Percentiles rank a stretch among this genome's conserved stretches.
phyloP scores from a whole-genome alignment of 1,284 basidiomycete species.

The Ceratobasidium papillatum region DNA sequence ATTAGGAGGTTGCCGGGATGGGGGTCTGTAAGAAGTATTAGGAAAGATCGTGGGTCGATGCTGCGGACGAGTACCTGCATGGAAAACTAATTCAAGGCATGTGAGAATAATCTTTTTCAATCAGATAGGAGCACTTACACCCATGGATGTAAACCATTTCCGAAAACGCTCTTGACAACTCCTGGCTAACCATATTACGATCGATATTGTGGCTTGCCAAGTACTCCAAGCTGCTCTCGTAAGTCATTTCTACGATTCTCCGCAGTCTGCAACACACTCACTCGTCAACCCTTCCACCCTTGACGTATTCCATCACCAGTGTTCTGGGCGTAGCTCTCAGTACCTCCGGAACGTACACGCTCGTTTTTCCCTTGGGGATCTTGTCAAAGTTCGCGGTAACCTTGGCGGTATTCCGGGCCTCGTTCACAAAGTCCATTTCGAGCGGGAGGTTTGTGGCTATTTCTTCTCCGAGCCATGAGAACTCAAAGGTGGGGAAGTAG shows the following conservation, averaged over 20 bases:
- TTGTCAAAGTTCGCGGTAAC: slow-evolving; percentile 76
- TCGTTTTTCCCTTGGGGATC: slow-evolving; percentile 65
- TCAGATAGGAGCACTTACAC: slow-evolving; percentile 60
- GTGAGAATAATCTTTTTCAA: neutral
- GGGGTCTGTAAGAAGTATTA: slow-evolving; percentile 59
- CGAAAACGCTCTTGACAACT: slow-evolving; percentile 89
- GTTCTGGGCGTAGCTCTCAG: slow-evolving; percentile 82
- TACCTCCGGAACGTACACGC: slow-evolving; percentile 91
- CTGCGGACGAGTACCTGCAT: slow-evolving; percentile 38
- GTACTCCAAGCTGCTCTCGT: slow-evolving; percentile 79
- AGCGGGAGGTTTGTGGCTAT: slow-evolving; percentile 93
- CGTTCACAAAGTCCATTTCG: slow-evolving; percentile 94
- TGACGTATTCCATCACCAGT: slow-evolving; percentile 55
- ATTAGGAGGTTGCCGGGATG: slow-evolving; percentile 93
- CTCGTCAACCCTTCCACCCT: slow-evolving; percentile 76
- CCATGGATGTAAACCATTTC: slow-evolving; percentile 98
- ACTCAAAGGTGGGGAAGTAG: slow-evolving; percentile 90
- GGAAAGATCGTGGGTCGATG: neutral
- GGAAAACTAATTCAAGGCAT: slow-evolving; percentile 32
- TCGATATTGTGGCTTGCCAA: slow-evolving; percentile 88
- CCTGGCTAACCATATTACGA: slow-evolving; percentile 90
- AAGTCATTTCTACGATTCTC: slow-evolving; percentile 51
- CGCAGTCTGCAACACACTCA: slow-evolving; percentile 11
- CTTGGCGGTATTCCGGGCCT: slow-evolving; percentile 84
- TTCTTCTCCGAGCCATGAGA: slow-evolving; percentile 93